Conservation (phyloP, 75 land plant species). For the Adiantum capillusveneris region DNA sequence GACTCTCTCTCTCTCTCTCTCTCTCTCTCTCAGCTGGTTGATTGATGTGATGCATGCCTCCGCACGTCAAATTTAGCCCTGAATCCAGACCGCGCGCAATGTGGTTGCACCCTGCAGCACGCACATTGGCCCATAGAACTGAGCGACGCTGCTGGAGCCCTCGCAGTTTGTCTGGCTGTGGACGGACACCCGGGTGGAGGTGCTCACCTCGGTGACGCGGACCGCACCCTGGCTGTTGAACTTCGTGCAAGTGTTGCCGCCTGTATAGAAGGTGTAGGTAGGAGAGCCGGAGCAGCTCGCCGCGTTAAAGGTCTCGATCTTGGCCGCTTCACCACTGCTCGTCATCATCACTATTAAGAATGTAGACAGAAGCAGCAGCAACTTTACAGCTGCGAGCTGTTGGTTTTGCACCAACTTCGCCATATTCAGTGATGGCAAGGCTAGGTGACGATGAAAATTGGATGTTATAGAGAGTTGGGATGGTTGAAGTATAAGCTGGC, state of each 20-base stretch:
- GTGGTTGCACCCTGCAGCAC: too few species aligned
- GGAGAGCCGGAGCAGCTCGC: not conserved
- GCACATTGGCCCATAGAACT: slow-evolving; percentile 14
- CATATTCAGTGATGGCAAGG: too few species aligned
- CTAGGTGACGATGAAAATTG: too few species aligned
- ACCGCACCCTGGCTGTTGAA: slow-evolving; percentile 13
- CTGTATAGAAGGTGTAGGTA: slow-evolving; percentile 11
- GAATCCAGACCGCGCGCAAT: too few species aligned
- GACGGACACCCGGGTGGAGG: slow-evolving; percentile 17
- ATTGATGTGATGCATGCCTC: too few species aligned
- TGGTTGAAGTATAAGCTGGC: too few species aligned
- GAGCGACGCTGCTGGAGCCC: slow-evolving; percentile 11
- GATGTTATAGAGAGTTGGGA: too few species aligned
- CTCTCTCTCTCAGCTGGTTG: too few species aligned
- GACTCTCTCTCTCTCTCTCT: too few species aligned
- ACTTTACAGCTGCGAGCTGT: too few species aligned
- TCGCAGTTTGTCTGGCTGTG: slow-evolving; percentile 15
- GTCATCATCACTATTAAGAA: slow-evolving; percentile 1
- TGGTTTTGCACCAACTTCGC: too few species aligned
- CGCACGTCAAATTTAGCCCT: too few species aligned
- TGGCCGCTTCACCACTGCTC: slow-evolving; percentile 10
- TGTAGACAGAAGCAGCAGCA: not conserved
- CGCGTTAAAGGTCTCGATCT: slow-evolving; percentile 13
- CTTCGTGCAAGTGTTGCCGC: slow-evolving; percentile 13
- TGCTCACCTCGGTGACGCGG: slow-evolving; percentile 8